Evolutionary conservation across 768 basidiomycete genomes (phyloP).

Genomic region (Phylloporus scabripes): DNA sequence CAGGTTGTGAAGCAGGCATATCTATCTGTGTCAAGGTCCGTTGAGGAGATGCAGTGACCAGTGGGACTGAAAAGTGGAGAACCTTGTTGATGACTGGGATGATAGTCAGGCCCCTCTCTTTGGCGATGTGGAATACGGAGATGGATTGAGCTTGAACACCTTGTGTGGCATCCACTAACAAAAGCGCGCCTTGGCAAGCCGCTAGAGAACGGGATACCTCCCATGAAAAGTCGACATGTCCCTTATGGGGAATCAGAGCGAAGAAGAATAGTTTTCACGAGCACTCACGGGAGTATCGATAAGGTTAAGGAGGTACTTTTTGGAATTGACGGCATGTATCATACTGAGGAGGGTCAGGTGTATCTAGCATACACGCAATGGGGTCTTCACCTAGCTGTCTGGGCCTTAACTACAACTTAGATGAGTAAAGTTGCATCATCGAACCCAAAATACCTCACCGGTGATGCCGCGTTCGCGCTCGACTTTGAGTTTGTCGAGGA

Average conservation of each 20-base stretch:
- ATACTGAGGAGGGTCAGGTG: slow-evolving; percentile 47
- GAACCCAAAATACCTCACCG: slow-evolving; percentile 36
- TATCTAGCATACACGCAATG: not conserved
- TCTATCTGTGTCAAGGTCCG: slow-evolving; percentile 59
- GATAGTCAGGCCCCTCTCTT: slow-evolving; percentile 72
- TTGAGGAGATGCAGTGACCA: slow-evolving; percentile 2
- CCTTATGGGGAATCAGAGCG: slow-evolving; percentile 37
- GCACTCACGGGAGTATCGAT: slow-evolving; percentile 86
- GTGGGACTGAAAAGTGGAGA: not conserved
- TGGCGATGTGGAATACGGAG: slow-evolving; percentile 87
- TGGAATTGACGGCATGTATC: slow-evolving; percentile 56
- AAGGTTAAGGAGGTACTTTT: slow-evolving; percentile 76
- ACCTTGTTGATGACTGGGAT: slow-evolving; percentile 95
- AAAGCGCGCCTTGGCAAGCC: slow-evolving; percentile 86
- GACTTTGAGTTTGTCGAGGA: slow-evolving; percentile 92
- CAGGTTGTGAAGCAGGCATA: slow-evolving; percentile 82
- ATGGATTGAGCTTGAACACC: slow-evolving; percentile 98
- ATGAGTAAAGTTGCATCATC: slow-evolving; percentile 1
- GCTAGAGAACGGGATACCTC: slow-evolving; percentile 91
- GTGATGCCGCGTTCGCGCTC: slow-evolving; percentile 97
- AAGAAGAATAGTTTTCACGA: not conserved
- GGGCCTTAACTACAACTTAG: slow-evolving; percentile 72
- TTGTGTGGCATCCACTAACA: slow-evolving; percentile 93
- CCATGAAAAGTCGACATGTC: slow-evolving; percentile 98
- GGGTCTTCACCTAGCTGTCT: slow-evolving; percentile 72